A percentile compares a stretch with the other conserved stretches of the same genome.
Evolutionary conservation across 1,284 basidiomycete species (phyloP).

Genomic region (Cutaneotrichosporon cutaneum): DNA sequence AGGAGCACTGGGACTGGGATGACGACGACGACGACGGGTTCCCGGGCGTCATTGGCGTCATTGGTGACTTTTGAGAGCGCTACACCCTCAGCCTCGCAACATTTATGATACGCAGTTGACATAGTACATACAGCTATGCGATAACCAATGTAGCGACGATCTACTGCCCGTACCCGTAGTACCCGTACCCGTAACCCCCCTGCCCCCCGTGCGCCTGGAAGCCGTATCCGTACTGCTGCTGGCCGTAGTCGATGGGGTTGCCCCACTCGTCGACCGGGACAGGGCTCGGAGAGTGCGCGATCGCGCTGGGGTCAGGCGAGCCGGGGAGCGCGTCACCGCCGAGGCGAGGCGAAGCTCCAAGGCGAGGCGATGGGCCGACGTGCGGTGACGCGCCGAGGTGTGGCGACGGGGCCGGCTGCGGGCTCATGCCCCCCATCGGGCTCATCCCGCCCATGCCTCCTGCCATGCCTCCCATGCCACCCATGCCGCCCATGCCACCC

Average conservation of each 20-base stretch:
- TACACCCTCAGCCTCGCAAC: no score
- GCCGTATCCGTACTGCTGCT: conserved; percentile 4
- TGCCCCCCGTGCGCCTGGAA: not conserved
- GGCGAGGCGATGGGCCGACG: not conserved
- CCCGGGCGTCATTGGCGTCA: not conserved
- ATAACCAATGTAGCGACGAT: no score
- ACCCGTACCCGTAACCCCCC: not conserved
- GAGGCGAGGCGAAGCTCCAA: not conserved
- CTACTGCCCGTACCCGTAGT: not conserved
- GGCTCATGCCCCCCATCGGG: not conserved
- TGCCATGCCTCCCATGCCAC: conserved; percentile 44
- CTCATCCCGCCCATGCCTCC: conserved; percentile 48
- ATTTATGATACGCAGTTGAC: no score
- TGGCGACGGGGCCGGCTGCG: not conserved
- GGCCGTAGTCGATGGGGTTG: conserved; percentile 10
- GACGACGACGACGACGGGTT: not conserved
- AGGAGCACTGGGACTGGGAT: not conserved
- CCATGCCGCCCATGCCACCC: conserved; percentile 54
- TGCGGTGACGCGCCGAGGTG: not conserved
- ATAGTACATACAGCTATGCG: conserved; percentile 1
- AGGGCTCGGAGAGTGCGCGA: not conserved
- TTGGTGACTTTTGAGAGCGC: not conserved
- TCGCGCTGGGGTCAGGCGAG: conserved; percentile 2
- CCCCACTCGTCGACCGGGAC: conserved; percentile 12
- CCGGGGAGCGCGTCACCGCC: not conserved